Percentiles rank a stretch among this genome's conserved stretches.
Evolutionary conservation across 75 land plant species (phyloP).

Genomic region (Adiantum capillusveneris): DNA sequence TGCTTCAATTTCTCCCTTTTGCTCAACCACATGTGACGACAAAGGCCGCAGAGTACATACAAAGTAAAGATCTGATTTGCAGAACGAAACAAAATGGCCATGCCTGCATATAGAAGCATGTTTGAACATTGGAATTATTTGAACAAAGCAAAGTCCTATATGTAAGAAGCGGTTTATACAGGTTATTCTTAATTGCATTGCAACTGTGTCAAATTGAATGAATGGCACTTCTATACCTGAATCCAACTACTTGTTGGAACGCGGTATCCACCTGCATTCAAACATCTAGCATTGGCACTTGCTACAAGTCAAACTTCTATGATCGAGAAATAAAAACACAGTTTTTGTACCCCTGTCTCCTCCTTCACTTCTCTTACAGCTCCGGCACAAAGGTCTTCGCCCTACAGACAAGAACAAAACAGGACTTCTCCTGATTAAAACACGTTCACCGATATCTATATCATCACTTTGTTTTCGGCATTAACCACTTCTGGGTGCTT

Average conservation of each 20-base stretch:
- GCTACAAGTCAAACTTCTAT: too few relatives aligned
- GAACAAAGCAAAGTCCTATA: too few relatives aligned
- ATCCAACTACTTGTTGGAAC: constrained; percentile 80
- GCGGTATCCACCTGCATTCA: constrained; percentile 68
- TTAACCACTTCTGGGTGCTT: too few relatives aligned
- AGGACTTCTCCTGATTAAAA: too few relatives aligned
- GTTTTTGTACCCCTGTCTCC: constrained; percentile 80
- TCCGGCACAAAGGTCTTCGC: constrained; percentile 74
- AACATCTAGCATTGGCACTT: not conserved
- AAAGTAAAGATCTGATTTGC: constrained; percentile 88
- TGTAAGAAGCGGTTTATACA: not conserved
- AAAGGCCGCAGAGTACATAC: constrained; percentile 72
- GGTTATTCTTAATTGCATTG: not conserved
- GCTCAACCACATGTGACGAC: constrained; percentile 41
- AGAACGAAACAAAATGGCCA: constrained; percentile 67
- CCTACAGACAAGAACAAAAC: constrained; percentile 38
- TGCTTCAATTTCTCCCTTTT: constrained; percentile 71
- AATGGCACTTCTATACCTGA: constrained; percentile 41
- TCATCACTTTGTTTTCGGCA: too few relatives aligned
- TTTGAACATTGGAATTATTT: too few relatives aligned
- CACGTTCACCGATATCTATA: too few relatives aligned
- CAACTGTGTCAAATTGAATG: not conserved
- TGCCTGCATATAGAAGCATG: constrained; percentile 60
- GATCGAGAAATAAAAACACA: too few relatives aligned
- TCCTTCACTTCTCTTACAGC: constrained; percentile 87